Base-by-base conservation (phyloP, 306 rosid species). In the Cicer arietinum region DNA sequence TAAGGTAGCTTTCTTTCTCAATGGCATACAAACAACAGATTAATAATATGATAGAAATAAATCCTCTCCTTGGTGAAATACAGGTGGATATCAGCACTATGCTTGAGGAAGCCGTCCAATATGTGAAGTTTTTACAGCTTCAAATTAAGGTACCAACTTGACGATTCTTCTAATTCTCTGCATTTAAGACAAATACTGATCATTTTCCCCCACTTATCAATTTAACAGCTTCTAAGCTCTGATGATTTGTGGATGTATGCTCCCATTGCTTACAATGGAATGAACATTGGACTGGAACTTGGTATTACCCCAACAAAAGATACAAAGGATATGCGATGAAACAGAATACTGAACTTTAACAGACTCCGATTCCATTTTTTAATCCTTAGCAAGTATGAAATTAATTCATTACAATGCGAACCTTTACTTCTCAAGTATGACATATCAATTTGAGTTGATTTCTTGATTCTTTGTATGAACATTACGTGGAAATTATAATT, bases 221-320 rank as follows among this genome's bases (percentile, higher is more conserved):
- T 41, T 66, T 53, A 62, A 84, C 80, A 92, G 98, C 85, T 92
- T 63, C 76, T 92, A 71, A 92, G 96, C 83, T 92, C 96, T 46
- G 94, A 89, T 52, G 92, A 92, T 41, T n/a, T 87, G 66, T 92
- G 96, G 98, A 92, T 90, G 98, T 90, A 92, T 8, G 87, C 98
- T 80, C 98, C 94, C 16, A 84, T 91, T 47, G 90, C 89, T 81
- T 89, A 84, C 85, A 91, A 87, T 77, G 94, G 94, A 48, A 89
- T 79, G 79, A 86, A 89, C 78, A 75, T 87, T 2, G 92, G 90
- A 67, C 85, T 84, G 18, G 85, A 87, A 54, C 74, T 77, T 70
- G 86, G 71, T 35, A 73, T 76, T 64, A 43, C 60, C 58, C 40
- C 83, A 71, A 65, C 80, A 50, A 81, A 74, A 74, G 37, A 52